phyloP scores from a whole-genome alignment of 768 basidiomycete genomes.

The Rubroboletus satanas region DNA sequence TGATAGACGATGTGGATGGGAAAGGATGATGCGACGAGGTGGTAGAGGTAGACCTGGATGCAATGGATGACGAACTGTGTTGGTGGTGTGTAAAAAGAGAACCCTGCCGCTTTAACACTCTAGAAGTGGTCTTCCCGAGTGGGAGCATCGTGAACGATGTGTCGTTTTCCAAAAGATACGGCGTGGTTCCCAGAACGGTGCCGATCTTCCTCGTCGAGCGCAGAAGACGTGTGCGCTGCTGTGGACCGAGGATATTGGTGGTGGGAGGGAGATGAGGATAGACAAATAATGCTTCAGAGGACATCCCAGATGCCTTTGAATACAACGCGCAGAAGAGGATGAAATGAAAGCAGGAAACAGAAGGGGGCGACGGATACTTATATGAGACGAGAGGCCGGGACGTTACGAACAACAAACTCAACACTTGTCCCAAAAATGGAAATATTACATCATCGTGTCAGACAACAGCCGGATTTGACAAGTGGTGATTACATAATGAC shows the following conservation, averaged over 20 bases:
- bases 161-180: constrained; percentile 31
- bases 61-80: constrained; percentile 18
- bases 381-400: neutral
- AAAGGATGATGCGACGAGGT: constrained; percentile 9
- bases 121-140: constrained; percentile 17
- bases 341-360: neutral
- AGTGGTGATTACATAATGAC: too few relatives aligned
- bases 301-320: constrained; percentile 21
- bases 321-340: neutral
- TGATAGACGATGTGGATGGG: constrained; percentile 18
- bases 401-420: too few relatives aligned
- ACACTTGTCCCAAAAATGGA: constrained; percentile 15
- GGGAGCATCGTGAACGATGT: constrained; percentile 21
- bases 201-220: constrained; percentile 37
- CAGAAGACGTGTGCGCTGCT: constrained; percentile 34
- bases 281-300: constrained; percentile 15
- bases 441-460: constrained; percentile 10
- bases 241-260: constrained; percentile 29
- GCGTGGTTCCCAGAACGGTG: constrained; percentile 36
- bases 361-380: neutral
- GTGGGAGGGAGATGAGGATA: constrained; percentile 32
- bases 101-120: constrained; percentile 29
- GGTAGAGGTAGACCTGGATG: constrained; percentile 15
- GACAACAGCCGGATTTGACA: neutral
- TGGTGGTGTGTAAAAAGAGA: constrained; percentile 29